These are phyloP conservation scores for Medicago ruthenica DNA, from an alignment of 306 rosid genomes.

Conservation along the genomic window DNA sequence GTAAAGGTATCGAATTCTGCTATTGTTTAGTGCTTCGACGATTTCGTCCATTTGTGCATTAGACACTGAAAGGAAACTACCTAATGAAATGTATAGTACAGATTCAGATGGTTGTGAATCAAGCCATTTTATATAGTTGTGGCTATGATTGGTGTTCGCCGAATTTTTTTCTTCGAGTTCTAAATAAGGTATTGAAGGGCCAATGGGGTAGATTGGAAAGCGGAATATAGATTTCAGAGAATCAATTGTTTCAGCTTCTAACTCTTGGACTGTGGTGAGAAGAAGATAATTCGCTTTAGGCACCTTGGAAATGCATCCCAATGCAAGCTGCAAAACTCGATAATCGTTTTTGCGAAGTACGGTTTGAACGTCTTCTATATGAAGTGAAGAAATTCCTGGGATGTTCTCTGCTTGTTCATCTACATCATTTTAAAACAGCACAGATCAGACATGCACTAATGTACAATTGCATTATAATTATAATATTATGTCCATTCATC, in stretches of 20 bases:
- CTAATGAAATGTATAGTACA: slow-evolving; percentile 65
- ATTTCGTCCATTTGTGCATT: slow-evolving; percentile 58
- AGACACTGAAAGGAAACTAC: slow-evolving; percentile 61
- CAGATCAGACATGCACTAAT: slow-evolving; percentile 10
- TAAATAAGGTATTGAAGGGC: slow-evolving; percentile 61
- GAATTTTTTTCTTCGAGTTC: slow-evolving; percentile 25
- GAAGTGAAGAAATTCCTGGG: slow-evolving; percentile 44
- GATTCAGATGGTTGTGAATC: slow-evolving; percentile 63
- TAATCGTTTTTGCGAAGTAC: slow-evolving; percentile 42
- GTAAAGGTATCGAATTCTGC: slow-evolving; percentile 51
- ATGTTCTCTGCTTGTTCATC: slow-evolving; percentile 41
- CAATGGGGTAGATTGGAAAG: slow-evolving; percentile 56
- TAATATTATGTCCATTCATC: too few relatives aligned
- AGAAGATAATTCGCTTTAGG: slow-evolving; percentile 54
- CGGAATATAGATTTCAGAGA: slow-evolving; percentile 44
- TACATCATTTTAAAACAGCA: slow-evolving; percentile 31
- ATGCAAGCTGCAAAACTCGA: slow-evolving; percentile 37
- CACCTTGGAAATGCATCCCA: slow-evolving; percentile 46
- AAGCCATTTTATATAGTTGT: slow-evolving; percentile 53
- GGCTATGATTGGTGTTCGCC: slow-evolving; percentile 5
- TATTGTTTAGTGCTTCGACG: slow-evolving; percentile 46
- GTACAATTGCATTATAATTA: neutral
- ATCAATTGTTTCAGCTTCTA: slow-evolving; percentile 51
- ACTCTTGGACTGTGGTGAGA: slow-evolving; percentile 54
- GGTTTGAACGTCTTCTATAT: slow-evolving; percentile 45